Evolutionary conservation across 2,329 filamentous ascomycete species (phyloP).

Genomic region (Paracoccidioides brasiliensis): DNA sequence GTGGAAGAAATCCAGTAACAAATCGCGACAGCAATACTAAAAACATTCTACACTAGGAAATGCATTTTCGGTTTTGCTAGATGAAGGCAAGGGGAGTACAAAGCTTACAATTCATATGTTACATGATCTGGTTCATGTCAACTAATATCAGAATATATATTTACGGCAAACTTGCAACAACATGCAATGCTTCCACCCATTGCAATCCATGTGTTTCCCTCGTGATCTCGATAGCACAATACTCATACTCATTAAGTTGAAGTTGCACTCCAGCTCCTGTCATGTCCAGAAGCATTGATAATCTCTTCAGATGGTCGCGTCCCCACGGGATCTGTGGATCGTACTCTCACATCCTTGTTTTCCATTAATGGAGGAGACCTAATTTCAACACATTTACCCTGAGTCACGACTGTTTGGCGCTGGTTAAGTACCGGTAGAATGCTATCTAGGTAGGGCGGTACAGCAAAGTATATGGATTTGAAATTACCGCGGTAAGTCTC

Average conservation of each 20-base stretch:
- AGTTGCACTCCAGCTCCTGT: slow-evolving; percentile 52
- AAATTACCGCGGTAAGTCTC: no score
- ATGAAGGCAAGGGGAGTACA: neutral
- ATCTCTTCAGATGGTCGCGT: slow-evolving; percentile 28
- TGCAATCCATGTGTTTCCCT: slow-evolving; percentile 53
- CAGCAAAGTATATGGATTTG: no score
- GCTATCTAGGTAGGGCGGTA: no score
- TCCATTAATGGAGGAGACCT: neutral
- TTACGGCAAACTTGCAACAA: slow-evolving; percentile 24
- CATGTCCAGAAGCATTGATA: slow-evolving; percentile 53
- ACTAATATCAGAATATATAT: slow-evolving; percentile 4
- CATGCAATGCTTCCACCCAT: slow-evolving; percentile 48
- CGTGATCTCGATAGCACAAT: slow-evolving; percentile 45
- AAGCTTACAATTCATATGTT: slow-evolving; percentile 45
- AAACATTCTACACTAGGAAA: slow-evolving; percentile 10
- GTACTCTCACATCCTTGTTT: slow-evolving; percentile 6
- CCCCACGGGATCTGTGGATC: slow-evolving; percentile 4
- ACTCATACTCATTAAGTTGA: slow-evolving; percentile 42
- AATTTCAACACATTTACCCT: slow-evolving; percentile 1
- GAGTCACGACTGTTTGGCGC: neutral
- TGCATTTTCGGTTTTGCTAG: neutral
- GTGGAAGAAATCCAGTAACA: slow-evolving; percentile 49
- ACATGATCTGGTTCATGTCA: slow-evolving; percentile 29
- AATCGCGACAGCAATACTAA: slow-evolving; percentile 30
- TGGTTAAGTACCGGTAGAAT: neutral